phyloP scores from a whole-genome alignment of 371 early-diverging fungal species.

The Scutellospora calospora region DNA sequence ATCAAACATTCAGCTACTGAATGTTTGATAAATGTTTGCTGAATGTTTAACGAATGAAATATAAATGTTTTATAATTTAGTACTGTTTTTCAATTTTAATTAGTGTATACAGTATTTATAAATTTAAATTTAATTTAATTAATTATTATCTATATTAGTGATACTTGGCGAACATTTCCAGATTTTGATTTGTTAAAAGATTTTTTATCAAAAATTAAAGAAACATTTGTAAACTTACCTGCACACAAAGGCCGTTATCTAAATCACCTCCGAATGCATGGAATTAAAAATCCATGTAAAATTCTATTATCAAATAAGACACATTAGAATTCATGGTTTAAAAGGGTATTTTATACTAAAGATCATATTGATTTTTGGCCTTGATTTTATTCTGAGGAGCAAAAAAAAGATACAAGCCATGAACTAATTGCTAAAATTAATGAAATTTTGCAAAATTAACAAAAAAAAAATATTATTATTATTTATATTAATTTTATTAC shows the following conservation, averaged over 20 bases:
- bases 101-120: no score
- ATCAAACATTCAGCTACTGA: no score
- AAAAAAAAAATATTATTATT: neutral
- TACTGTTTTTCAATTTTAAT: no score
- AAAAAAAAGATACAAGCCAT: conserved; percentile 1
- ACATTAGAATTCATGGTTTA: neutral
- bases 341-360: conserved; percentile 14
- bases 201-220: conserved; percentile 17
- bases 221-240: neutral
- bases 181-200: neutral
- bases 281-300: no score
- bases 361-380: conserved; percentile 17
- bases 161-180: no score
- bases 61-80: no score
- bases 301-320: no score
- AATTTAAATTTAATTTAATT: no score
- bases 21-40: no score
- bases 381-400: neutral
- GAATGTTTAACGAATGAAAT: no score
- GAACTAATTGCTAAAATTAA: neutral
- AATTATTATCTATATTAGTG: no score
- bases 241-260: neutral
- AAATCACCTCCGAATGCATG: neutral
- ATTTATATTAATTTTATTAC: conserved; percentile 21
- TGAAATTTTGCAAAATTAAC: neutral